These are phyloP conservation scores for Mallotus nudiflorus DNA, from an alignment of 345 rosid species.

Conservation along the genomic window DNA sequence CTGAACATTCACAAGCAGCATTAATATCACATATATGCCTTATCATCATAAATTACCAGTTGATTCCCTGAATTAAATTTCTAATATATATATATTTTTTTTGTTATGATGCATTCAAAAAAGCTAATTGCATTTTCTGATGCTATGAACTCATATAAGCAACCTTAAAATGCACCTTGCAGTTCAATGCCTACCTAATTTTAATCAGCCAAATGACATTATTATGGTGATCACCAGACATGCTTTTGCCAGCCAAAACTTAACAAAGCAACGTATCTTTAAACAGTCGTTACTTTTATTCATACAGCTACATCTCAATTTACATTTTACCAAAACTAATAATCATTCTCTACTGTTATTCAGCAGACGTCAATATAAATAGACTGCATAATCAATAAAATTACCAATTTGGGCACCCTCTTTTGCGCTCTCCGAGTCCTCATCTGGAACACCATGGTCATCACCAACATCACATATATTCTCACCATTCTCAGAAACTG, in stretches of 20 bases:
- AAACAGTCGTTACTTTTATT: not conserved
- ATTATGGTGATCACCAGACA: not conserved
- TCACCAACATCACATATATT: not conserved
- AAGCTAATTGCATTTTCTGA: too few relatives aligned
- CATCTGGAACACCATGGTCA: slow-evolving; percentile 14
- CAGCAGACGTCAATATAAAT: not conserved
- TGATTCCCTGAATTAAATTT: not conserved
- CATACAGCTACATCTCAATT: too few relatives aligned
- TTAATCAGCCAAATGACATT: not conserved
- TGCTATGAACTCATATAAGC: not conserved
- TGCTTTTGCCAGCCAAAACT: not conserved
- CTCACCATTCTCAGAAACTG: slow-evolving; percentile 16
- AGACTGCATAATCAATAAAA: slow-evolving; percentile 10
- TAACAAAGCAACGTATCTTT: not conserved
- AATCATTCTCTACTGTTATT: too few relatives aligned
- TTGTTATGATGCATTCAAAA: too few relatives aligned
- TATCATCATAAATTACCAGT: not conserved
- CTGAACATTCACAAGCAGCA: not conserved
- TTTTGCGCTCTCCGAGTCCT: slow-evolving; percentile 23
- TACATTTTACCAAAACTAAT: not conserved
- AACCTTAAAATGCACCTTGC: not conserved
- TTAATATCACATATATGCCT: not conserved
- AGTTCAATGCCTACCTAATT: not conserved
- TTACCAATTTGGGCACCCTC: slow-evolving; percentile 43
- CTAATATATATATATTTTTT: too few relatives aligned